phyloP scores from a whole-genome alignment of 225 moss, liverwort and hornwort species.

The Physcomitrium patens region DNA sequence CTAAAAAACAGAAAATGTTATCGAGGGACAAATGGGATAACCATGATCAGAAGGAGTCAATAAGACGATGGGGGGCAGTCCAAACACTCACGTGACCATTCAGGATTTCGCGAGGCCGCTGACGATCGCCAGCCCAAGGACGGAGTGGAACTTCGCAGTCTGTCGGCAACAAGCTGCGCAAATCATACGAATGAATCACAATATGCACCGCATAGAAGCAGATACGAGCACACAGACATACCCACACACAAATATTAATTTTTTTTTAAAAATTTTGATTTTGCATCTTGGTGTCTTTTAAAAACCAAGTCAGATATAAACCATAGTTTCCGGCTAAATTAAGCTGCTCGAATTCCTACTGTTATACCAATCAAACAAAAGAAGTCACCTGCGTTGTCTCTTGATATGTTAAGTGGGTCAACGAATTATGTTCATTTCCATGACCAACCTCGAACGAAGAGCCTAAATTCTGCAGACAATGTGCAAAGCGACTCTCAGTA shows the following conservation, averaged over 20 bases:
- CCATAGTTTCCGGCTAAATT: neutral
- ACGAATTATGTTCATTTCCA: neutral
- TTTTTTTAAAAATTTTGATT: too few relatives aligned
- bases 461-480: constrained; percentile 21
- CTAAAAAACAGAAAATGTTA: too few relatives aligned
- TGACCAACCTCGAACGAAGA: constrained; percentile 4
- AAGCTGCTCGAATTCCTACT: neutral
- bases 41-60: constrained; percentile 21
- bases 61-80: constrained; percentile 29
- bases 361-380: too few relatives aligned
- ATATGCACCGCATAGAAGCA: too few relatives aligned
- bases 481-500: neutral
- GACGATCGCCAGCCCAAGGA: constrained; percentile 79
- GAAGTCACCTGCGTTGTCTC: constrained; percentile 14
- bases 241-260: too few relatives aligned
- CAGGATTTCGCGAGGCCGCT: constrained; percentile 54
- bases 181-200: neutral
- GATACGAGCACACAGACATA: too few relatives aligned
- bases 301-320: neutral
- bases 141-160: constrained; percentile 45
- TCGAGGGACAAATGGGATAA: constrained; percentile 9
- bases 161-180: constrained; percentile 22
- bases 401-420: neutral
- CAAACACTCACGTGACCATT: constrained; percentile 76
- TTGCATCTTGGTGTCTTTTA: neutral